A percentile compares a stretch with the other conserved stretches of the same genome.
Conservation (phyloP, 2,329 filamentous ascomycete genomes). For the Colletotrichum karsti region DNA sequence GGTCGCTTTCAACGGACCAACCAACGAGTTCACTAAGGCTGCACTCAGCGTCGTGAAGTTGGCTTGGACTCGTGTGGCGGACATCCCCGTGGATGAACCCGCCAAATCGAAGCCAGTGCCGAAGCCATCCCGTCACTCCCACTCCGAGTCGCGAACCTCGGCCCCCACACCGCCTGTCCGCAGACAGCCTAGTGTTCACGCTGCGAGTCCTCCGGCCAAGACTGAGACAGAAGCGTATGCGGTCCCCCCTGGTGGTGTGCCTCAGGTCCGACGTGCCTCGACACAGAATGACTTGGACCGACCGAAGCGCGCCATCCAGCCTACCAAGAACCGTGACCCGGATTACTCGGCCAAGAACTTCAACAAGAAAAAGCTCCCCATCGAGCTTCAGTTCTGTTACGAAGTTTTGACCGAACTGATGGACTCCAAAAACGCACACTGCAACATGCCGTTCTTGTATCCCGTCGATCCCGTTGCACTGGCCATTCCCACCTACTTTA, state of each 20-base stretch:
- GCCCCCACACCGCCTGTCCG: conserved; percentile 39
- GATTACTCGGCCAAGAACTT: conserved; percentile 81
- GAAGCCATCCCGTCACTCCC: conserved; percentile 56
- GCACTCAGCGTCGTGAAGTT: conserved; percentile 64
- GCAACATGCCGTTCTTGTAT: conserved; percentile 79
- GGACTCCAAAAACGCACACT: conserved; percentile 73
- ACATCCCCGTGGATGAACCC: conserved; percentile 61
- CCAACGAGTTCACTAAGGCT: conserved; percentile 74
- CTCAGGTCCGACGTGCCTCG: conserved; percentile 86
- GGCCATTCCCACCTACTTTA: conserved; percentile 93
- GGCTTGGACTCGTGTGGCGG: conserved; percentile 55
- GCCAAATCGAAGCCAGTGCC: conserved; percentile 62
- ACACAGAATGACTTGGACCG: conserved; percentile 78
- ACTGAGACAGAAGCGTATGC: conserved; percentile 67
- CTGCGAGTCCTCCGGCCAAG: conserved; percentile 45
- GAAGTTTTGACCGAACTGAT: conserved; percentile 81
- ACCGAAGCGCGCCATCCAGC: conserved; percentile 93
- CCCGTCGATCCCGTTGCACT: conserved; percentile 94
- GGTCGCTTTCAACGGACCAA: conserved; percentile 80
- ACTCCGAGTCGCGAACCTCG: conserved; percentile 51
- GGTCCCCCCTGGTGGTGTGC: conserved; percentile 78
- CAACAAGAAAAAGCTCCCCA: conserved; percentile 91
- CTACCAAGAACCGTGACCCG: conserved; percentile 90
- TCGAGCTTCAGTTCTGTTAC: conserved; percentile 91
- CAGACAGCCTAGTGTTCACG: conserved; percentile 37